Evolutionary conservation across 116 monocot species (phyloP), one percentile per base, ranked within the genome.

Genomic region (Posidonia oceanica): DNA sequence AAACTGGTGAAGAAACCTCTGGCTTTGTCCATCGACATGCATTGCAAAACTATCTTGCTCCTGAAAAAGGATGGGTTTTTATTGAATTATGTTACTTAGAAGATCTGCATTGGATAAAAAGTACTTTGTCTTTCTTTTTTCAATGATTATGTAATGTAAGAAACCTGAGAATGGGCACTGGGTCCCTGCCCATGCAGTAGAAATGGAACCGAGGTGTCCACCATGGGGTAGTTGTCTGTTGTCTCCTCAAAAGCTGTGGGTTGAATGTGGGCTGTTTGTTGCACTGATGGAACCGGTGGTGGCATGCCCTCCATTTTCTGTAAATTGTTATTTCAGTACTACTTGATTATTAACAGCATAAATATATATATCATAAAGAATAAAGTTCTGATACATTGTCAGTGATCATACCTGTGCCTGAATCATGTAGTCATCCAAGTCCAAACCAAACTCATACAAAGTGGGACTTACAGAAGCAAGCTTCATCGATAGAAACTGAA

Each of bases 401-500:
- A 40, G 17, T 41, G 36, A 38, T 42, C 61, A 13, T 67, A 23
- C 61, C 62, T 61, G 73, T 13, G 36, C 23, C 44, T 68, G 68
- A 61, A 54, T 17, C 20, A 70, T 38, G 66, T 67, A 39, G 41
- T 44, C 70, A 71, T 75, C 66, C 57, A 80, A 29, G 21, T 80
- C 71, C 66, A 66, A 2, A 29, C 41, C 70, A 23, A 75, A 80
- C 12, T 80, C 69, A 48, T 60, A 71, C 15, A 71, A 36, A 42
- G 44, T 38, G 7, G 79, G 75, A 59, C 64, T 80, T 57, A 66
- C 48, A 41, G 74, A 74, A 22, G 79, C 79, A 52, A 80, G 75
- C 77, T 84, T 90, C 86, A 86, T 86, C 1, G 90, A 90, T 11
- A 90, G 75, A 74, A 90, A 90, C 86, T 90, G 74, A 51, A 16